phyloP scores from a whole-genome alignment of 2,329 filamentous ascomycete genomes.

The Metarhizium anisopliae region DNA sequence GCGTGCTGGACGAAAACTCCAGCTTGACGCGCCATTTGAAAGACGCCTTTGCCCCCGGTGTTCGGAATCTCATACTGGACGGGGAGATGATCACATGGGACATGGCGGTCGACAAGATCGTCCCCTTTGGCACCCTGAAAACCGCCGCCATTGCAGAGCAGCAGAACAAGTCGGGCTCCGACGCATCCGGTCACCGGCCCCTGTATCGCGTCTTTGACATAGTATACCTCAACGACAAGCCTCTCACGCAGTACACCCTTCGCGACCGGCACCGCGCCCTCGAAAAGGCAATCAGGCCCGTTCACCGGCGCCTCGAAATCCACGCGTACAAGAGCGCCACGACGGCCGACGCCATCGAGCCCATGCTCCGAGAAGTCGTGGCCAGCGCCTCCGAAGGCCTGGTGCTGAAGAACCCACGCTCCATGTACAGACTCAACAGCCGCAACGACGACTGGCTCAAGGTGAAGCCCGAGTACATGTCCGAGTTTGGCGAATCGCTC shows the following conservation, averaged over 20 bases:
- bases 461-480: slow-evolving; percentile 98
- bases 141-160: slow-evolving; percentile 77
- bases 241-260: slow-evolving; percentile 74
- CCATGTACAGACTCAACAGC: slow-evolving; percentile 77
- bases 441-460: slow-evolving; percentile 97
- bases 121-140: slow-evolving; percentile 88
- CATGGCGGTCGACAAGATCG: slow-evolving; percentile 70
- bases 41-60: slow-evolving; percentile 65
- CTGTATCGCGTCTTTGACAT: slow-evolving; percentile 87
- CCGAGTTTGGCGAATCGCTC: slow-evolving; percentile 85
- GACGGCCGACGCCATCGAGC: slow-evolving; percentile 65
- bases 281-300: slow-evolving; percentile 57
- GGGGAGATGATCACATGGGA: slow-evolving; percentile 99
- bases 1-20: slow-evolving; percentile 64
- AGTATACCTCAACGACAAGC: slow-evolving; percentile 72
- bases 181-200: slow-evolving; percentile 45
- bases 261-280: slow-evolving; percentile 72
- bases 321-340: slow-evolving; percentile 62
- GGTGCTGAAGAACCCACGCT: slow-evolving; percentile 87
- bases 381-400: slow-evolving; percentile 83
- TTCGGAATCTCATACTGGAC: slow-evolving; percentile 83
- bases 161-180: slow-evolving; percentile 49
- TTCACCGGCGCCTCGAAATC: slow-evolving; percentile 73
- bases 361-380: slow-evolving; percentile 70
- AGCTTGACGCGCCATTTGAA: slow-evolving; percentile 73